These are phyloP conservation scores for Gyrodon lividus DNA, from an alignment of 768 basidiomycete genomes.

Conservation along the genomic window DNA sequence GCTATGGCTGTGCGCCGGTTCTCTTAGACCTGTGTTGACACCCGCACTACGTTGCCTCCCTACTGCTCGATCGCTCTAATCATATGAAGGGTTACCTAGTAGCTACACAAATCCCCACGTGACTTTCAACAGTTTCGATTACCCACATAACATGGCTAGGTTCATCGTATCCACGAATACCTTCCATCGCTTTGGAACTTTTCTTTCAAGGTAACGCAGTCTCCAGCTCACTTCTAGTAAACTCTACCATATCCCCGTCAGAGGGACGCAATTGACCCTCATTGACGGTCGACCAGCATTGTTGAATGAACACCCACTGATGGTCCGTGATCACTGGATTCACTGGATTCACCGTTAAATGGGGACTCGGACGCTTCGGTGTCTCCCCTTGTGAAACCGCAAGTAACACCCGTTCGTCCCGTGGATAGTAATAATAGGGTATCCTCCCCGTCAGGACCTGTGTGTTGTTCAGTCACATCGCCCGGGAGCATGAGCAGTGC, in stretches of 20 bases:
- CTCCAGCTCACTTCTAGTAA: neutral
- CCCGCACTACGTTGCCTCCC: too few species aligned
- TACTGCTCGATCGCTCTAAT: too few species aligned
- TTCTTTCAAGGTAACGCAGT: too few species aligned
- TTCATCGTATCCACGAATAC: too few species aligned
- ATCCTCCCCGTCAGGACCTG: slow-evolving; percentile 6
- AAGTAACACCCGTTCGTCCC: neutral
- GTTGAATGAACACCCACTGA: slow-evolving; percentile 5
- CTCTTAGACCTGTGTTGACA: too few species aligned
- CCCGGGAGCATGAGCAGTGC: slow-evolving; percentile 34
- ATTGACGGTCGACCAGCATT: slow-evolving; percentile 3
- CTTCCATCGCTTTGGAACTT: too few species aligned
- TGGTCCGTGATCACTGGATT: neutral
- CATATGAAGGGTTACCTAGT: too few species aligned
- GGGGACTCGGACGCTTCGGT: neutral
- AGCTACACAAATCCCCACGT: too few species aligned
- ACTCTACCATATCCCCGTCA: neutral
- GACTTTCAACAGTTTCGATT: too few species aligned
- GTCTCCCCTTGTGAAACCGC: neutral
- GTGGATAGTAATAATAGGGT: slow-evolving; percentile 6
- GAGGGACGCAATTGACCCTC: neutral
- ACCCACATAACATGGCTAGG: too few species aligned
- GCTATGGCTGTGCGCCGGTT: too few species aligned
- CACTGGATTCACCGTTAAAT: too few species aligned
- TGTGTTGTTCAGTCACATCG: slow-evolving; percentile 35